Evolutionary conservation across 805 yeast genomes (phyloP).

Genomic region (Lipomyces starkeyi): DNA sequence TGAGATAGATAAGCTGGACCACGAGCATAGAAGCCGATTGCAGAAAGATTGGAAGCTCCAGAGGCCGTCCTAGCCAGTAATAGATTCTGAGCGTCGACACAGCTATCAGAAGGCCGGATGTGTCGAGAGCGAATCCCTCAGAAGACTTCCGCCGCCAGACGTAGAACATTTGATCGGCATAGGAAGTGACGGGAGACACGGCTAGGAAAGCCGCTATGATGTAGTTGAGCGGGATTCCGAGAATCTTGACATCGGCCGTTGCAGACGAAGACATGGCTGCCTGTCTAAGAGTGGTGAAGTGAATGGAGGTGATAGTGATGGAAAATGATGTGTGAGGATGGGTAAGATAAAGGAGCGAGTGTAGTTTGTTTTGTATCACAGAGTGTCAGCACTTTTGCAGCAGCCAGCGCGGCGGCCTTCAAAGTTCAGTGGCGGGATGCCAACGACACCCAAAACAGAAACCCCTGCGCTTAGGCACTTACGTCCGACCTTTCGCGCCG

Average conservation of each 20-base stretch:
- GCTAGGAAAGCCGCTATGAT: constrained; percentile 70
- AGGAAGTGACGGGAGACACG: constrained; percentile 83
- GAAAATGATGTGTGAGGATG: not conserved
- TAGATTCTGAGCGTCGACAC: constrained; percentile 75
- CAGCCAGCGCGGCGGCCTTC: no score
- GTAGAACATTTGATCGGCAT: constrained; percentile 79
- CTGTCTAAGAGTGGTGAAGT: not conserved
- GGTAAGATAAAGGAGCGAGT: not conserved
- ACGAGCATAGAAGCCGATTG: constrained; percentile 87
- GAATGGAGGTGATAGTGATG: not conserved
- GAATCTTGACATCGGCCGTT: constrained; percentile 51
- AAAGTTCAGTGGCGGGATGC: no score
- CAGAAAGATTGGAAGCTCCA: constrained; percentile 75
- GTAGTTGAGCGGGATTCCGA: constrained; percentile 58
- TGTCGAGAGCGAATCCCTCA: constrained; percentile 86
- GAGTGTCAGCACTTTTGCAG: not conserved
- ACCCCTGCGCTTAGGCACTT: no score
- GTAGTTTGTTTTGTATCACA: not conserved
- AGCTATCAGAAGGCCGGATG: constrained; percentile 88
- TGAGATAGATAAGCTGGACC: constrained; percentile 70
- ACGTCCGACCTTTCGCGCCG: no score
- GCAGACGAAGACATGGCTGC: constrained; percentile 21
- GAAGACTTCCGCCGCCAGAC: constrained; percentile 69
- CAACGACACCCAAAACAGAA: no score
- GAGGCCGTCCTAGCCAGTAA: constrained; percentile 80